Evolutionary conservation across 2,329 filamentous ascomycete species (phyloP), one percentile per base, ranked within the genome.

Genomic region (Exophiala phaeomuriformis): DNA sequence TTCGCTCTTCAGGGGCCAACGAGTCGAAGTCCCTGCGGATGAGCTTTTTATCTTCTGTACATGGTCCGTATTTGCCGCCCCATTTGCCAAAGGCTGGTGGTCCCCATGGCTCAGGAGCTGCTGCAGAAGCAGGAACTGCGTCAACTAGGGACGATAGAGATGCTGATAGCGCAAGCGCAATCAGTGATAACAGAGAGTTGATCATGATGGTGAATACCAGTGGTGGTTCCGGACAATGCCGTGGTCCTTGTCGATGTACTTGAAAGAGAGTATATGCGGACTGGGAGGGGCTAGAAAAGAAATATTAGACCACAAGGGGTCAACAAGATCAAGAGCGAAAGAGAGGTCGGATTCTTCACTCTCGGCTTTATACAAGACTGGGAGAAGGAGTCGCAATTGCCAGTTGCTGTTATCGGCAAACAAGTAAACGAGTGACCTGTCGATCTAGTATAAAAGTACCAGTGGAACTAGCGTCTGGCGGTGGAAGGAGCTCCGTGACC

Each of bases 1-100:
- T 63, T 42, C 62, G 62, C 33, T 68, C 61, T 40, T 51, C 27
- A 27, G 58, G 59, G 7, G 56, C 41, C 59, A 63, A 60, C 27
- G 57, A 45, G 36, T 59, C 56, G 30, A 62, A 63, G 55, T 63
- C 61, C 47, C 59, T 58, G 27, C 61, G 61, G 31, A 63, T 49
- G 47, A 56, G 56, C 50, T 62, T 52, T 4, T 50, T 60, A 35
- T 59, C 47, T 3, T 58, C 45, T 1, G 53, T 63, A 37, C 61
- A 63, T 19, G 40, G 42, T 4, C 51, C 42, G 42, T 56, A 58
- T 45, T 59, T 56, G 19, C 58, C 56, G 3, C 39, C 39, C 39
- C 12, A 27, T 3, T 5, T 8, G 5, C 36, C 12, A 41, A 41
- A 27, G 3, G 19, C 19, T 2, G 19, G 47, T 12, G 47, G 39